Evolutionary conservation across 768 basidiomycete species (phyloP).

Genomic region (Gyrodon lividus): DNA sequence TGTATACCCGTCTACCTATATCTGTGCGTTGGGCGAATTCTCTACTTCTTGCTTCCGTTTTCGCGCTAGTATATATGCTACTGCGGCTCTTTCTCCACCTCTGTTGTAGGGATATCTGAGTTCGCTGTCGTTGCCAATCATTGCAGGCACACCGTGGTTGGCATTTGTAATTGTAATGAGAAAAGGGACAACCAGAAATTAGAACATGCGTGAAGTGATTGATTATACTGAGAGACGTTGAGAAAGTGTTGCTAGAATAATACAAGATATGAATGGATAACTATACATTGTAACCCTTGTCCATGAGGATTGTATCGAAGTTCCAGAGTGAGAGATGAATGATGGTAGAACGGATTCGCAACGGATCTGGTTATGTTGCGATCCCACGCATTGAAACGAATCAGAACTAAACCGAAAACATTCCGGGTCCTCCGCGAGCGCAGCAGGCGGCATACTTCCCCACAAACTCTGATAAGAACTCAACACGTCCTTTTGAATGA

Average conservation of each 20-base stretch:
- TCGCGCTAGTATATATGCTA: not conserved
- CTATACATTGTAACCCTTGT: not conserved
- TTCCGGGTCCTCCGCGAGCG: slow-evolving; percentile 4
- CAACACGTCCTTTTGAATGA: slow-evolving; percentile 16
- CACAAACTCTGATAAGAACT: slow-evolving; percentile 26
- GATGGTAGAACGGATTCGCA: too few species aligned
- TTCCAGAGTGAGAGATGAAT: not conserved
- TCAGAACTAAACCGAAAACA: slow-evolving; percentile 3
- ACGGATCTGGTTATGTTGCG: not conserved
- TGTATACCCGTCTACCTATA: not conserved
- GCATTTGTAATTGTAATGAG: not conserved
- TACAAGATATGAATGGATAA: not conserved
- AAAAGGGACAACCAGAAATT: not conserved
- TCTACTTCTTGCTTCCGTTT: not conserved
- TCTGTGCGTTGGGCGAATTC: slow-evolving; percentile 2
- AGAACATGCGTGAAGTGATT: not conserved
- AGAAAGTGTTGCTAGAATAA: not conserved
- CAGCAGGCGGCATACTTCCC: slow-evolving; percentile 18
- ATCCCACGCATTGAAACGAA: not conserved
- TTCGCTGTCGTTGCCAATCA: not conserved
- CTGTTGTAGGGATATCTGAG: not conserved
- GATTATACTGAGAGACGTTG: not conserved
- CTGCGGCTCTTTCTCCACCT: not conserved
- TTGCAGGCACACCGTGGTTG: not conserved
- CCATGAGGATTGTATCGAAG: not conserved